Percentiles rank a stretch among this genome's conserved stretches.
Conservation (phyloP, 345 rosid genomes). For the Melaleuca quinquenervia region DNA sequence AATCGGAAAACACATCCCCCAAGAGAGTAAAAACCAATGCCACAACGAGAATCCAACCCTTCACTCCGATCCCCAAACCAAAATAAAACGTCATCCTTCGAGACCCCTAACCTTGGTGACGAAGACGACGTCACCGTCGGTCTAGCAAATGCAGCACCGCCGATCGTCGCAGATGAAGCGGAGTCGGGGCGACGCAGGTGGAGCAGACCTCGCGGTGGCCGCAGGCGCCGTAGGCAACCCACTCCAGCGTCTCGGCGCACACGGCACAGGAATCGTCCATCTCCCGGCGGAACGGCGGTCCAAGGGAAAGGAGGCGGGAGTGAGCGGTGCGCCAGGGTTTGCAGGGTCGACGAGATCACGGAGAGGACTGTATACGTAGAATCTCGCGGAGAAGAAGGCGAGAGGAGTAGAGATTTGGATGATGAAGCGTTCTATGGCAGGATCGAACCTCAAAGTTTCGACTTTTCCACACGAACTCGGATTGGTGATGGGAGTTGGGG, state of each 20-base stretch:
- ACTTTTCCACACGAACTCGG: neutral
- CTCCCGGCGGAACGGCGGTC: neutral
- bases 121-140: slow-evolving; percentile 44
- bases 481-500: neutral
- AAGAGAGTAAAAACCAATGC: neutral
- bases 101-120: slow-evolving; percentile 70
- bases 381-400: neutral
- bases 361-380: neutral
- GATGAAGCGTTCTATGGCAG: neutral
- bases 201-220: slow-evolving; percentile 88
- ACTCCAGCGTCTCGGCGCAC: slow-evolving; percentile 79
- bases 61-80: neutral
- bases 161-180: slow-evolving; percentile 83
- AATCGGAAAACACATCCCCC: neutral
- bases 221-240: slow-evolving; percentile 91
- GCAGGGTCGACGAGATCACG: neutral
- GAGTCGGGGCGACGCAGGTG: slow-evolving; percentile 85
- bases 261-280: slow-evolving; percentile 96
- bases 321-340: neutral
- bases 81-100: neutral
- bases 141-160: slow-evolving; percentile 89
- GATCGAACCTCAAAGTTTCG: neutral
- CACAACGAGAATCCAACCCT: neutral
- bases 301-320: neutral
- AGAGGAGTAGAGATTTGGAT: neutral